Evolutionary conservation across 2,329 filamentous ascomycete genomes (phyloP).

Genomic region (Colletotrichum brevisporum): DNA sequence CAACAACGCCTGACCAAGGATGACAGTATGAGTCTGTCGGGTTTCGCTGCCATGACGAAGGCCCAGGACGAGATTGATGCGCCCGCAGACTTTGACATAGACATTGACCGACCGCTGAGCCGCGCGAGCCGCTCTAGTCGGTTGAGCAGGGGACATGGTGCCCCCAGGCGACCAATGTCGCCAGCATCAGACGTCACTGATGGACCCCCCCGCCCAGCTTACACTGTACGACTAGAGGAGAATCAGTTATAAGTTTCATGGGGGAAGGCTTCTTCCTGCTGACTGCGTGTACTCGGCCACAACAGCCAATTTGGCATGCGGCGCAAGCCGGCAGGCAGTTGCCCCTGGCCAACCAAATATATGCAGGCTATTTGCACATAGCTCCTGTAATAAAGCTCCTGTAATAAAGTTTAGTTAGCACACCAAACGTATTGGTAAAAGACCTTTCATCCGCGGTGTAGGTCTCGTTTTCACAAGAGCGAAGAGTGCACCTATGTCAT

Average conservation of each 20-base stretch:
- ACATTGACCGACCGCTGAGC: conserved; percentile 26
- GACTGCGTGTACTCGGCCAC: background rate
- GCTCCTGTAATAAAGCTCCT: too few species aligned
- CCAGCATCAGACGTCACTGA: conserved; percentile 6
- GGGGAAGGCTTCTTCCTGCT: background rate
- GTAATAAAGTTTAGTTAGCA: too few species aligned
- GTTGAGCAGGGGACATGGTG: conserved; percentile 11
- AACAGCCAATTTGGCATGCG: too few species aligned
- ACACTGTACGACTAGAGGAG: conserved; percentile 33
- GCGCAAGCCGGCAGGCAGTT: too few species aligned
- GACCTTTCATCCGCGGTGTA: too few species aligned
- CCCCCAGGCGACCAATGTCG: background rate
- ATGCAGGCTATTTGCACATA: too few species aligned
- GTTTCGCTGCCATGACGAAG: conserved; percentile 40
- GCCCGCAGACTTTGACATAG: conserved; percentile 3
- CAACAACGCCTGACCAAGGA: conserved; percentile 27
- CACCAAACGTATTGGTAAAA: too few species aligned
- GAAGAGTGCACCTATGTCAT: too few species aligned
- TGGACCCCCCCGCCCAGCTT: conserved; percentile 7
- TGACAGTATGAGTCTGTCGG: conserved; percentile 42
- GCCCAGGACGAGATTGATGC: conserved; percentile 27
- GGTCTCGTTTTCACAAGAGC: too few species aligned
- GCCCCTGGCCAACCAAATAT: too few species aligned
- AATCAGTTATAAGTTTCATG: conserved; percentile 5
- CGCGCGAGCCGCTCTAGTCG: conserved; percentile 34